Base-by-base conservation (phyloP, 1,284 basidiomycete species). In the Sanghuangporus sanghuang region DNA sequence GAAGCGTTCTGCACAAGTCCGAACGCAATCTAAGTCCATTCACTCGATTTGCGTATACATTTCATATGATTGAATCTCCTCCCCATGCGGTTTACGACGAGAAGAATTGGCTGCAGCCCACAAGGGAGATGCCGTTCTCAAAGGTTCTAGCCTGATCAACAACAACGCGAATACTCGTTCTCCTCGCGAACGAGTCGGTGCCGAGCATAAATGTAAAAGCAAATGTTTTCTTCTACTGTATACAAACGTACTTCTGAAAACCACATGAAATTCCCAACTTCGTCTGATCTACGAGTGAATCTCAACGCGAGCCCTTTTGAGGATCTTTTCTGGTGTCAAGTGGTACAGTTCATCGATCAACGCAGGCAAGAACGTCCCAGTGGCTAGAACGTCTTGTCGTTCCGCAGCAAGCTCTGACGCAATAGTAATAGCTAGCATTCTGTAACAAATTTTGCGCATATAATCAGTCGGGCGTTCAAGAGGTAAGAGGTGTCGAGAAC, bases 51-150 rank as follows among this genome's bases (percentile, higher is more conserved):
- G 94, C 94, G 42, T 97, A 96, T 73, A 96, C 95, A 1, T 97
- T 97, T 76, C 95, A 97, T 71, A 95, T 92, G 89, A 86, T 93
- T 53, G 91, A 93, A 61, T 84, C 85, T 0, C 76, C 84, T 7
- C 84, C 86, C 0, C 73, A 84, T 68, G 88, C 86, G 1, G 70
- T 71, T 55, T 93, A 92, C 66, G 90, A 93, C 65, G 80, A 83
- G 68, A 89, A 89, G 80, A 93, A 94, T 72, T 95, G 93, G 93
- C 78, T 96, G 64, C 94, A 97, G 72, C 93, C 95, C 0, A 93
- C 92, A 0, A 69, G 77, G 9, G 82, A 79, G 23, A 89, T 91
- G 86, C 92, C 93, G 0, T 96, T 96, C 75, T 83, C 89, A 16
- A 82, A 78, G 69, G 77, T 95, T n/a, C 77, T 93, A 27, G 52